phyloP scores from a whole-genome alignment of 2,329 filamentous ascomycete species.

The Fusarium pininemorale region DNA sequence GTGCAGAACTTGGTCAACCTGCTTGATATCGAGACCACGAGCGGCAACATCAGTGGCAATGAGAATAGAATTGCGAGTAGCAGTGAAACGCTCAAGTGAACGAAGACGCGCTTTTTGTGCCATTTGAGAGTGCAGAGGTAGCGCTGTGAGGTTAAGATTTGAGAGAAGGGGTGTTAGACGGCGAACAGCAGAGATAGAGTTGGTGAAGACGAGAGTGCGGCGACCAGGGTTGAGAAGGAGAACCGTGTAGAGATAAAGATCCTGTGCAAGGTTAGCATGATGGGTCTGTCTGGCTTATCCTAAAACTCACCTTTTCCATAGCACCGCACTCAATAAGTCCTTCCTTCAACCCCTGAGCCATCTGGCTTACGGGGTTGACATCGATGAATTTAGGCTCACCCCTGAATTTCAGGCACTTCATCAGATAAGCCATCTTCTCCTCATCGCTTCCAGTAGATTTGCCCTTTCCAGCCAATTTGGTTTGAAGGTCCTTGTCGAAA shows the following conservation, averaged over 20 bases:
- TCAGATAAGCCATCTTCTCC: constrained; percentile 90
- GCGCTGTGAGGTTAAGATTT: constrained; percentile 78
- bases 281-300: no score
- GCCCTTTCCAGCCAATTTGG: constrained; percentile 84
- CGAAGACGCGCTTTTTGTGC: constrained; percentile 93
- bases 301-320: constrained; percentile 81
- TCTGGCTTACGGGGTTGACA: constrained; percentile 86
- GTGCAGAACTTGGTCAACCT: constrained; percentile 89
- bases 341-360: constrained; percentile 87
- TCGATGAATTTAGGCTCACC: constrained; percentile 91
- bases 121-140: constrained; percentile 93
- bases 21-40: constrained; percentile 90
- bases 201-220: constrained; percentile 90
- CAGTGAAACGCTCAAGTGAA: constrained; percentile 88
- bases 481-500: constrained; percentile 89
- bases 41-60: constrained; percentile 95
- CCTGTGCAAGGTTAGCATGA: constrained; percentile 55
- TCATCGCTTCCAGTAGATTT: constrained; percentile 68
- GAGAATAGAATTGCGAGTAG: constrained; percentile 72
- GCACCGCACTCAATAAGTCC: constrained; percentile 91
- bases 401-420: constrained; percentile 88
- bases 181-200: constrained; percentile 92
- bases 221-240: constrained; percentile 83
- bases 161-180: constrained; percentile 86
- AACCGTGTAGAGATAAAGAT: constrained; percentile 91